These are phyloP conservation scores for Sarcocystis neurona DNA, from an alignment of 169 alveolate species.

Conservation along the genomic window DNA sequence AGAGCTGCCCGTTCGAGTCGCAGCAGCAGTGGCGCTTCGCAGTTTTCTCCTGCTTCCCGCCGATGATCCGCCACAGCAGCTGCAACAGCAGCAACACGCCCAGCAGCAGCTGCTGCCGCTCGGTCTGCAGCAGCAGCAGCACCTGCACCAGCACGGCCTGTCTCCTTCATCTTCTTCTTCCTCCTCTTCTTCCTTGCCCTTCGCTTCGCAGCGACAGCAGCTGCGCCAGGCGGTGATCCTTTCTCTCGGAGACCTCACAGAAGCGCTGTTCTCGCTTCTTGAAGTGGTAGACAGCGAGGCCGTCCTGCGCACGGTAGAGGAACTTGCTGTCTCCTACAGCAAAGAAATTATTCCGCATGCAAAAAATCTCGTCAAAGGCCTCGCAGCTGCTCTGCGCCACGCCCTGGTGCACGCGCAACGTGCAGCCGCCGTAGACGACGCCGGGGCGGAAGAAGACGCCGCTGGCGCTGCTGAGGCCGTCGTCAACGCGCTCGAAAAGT, in stretches of 20 bases:
- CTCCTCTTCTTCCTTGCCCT: too few relatives aligned
- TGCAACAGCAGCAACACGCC: too few relatives aligned
- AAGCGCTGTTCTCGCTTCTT: constrained; percentile 37
- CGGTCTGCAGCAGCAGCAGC: too few relatives aligned
- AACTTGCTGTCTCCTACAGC: constrained; percentile 2
- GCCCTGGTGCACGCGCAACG: constrained; percentile 37
- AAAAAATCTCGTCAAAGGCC: constrained; percentile 19
- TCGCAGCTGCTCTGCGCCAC: constrained; percentile 4
- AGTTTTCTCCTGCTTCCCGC: too few relatives aligned
- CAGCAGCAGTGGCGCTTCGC: constrained; percentile 41
- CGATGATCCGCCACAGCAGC: too few relatives aligned
- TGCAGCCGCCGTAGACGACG: constrained; percentile 16
- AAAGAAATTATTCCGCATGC: constrained; percentile 53
- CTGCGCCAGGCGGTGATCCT: constrained; percentile 37
- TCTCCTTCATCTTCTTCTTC: too few relatives aligned
- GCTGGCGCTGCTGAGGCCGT: constrained; percentile 52
- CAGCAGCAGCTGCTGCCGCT: too few relatives aligned
- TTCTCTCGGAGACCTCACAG: constrained; percentile 1
- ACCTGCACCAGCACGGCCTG: too few relatives aligned
- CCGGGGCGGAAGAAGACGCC: constrained; percentile 53
- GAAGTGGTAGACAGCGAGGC: constrained; percentile 43
- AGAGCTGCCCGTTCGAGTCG: constrained; percentile 56
- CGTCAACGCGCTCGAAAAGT: constrained; percentile 53
- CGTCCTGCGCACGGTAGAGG: constrained; percentile 41
- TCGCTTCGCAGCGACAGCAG: background rate